A percentile compares a stretch with the other conserved stretches of the same genome.
phyloP scores from a whole-genome alignment of 2,329 filamentous ascomycete species.

The Verticillium dahliae region DNA sequence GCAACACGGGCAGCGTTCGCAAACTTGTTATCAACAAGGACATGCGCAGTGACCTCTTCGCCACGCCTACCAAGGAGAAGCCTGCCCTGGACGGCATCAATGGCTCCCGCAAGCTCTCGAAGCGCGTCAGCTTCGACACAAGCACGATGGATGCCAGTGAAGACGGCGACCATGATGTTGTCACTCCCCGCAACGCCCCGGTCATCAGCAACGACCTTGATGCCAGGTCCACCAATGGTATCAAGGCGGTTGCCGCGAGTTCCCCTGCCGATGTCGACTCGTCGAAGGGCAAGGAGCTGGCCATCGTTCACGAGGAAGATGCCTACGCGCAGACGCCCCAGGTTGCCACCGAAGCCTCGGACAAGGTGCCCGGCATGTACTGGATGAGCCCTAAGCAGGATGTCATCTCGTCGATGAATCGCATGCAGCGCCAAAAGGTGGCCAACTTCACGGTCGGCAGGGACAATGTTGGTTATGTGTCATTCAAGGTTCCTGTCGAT shows the following conservation, averaged over 20 bases:
- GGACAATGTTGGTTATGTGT: slow-evolving; percentile 71
- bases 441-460: slow-evolving; percentile 76
- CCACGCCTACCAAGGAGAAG: slow-evolving; percentile 50
- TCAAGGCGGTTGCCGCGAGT: not conserved
- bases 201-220: not conserved
- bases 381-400: slow-evolving; percentile 76
- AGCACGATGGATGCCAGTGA: slow-evolving; percentile 36
- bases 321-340: slow-evolving; percentile 14
- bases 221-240: not conserved
- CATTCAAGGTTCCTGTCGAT: slow-evolving; percentile 78
- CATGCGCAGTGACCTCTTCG: slow-evolving; percentile 67
- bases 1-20: slow-evolving; percentile 70
- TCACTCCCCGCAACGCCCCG: not conserved
- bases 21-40: slow-evolving; percentile 88
- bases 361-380: slow-evolving; percentile 65
- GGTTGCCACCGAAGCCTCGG: slow-evolving; percentile 22
- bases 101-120: slow-evolving; percentile 56
- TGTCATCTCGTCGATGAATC: slow-evolving; percentile 73
- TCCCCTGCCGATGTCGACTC: not conserved
- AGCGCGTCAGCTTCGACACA: slow-evolving; percentile 88
- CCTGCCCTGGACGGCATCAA: slow-evolving; percentile 30
- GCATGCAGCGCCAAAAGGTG: slow-evolving; percentile 69
- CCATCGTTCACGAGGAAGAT: slow-evolving; percentile 71
- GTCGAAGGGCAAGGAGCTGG: slow-evolving; percentile 68
- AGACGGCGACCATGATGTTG: slow-evolving; percentile 3